Evolutionary conservation across 371 early-diverging fungal genomes (phyloP).

Genomic region (Mortierella sp.): DNA sequence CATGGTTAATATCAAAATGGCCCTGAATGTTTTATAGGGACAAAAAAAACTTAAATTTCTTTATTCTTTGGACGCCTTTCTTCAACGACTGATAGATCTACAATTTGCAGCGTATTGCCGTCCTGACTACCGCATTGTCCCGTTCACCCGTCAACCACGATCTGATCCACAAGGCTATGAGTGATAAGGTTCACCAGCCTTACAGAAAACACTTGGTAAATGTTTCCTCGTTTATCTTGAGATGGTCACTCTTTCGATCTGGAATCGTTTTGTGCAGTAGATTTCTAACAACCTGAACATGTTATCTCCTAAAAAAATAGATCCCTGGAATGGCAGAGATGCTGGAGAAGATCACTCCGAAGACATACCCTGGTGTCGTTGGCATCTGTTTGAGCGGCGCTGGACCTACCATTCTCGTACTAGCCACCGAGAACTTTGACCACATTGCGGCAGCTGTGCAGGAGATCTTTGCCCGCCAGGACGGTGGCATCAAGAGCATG

Average conservation of each 20-base stretch:
- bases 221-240: background rate
- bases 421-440: conserved; percentile 83
- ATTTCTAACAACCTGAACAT: background rate
- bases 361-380: conserved; percentile 83
- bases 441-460: conserved; percentile 75
- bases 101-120: conserved; percentile 93
- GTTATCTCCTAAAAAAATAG: conserved; percentile 31
- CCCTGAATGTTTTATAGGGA: background rate
- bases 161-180: conserved; percentile 91
- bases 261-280: background rate
- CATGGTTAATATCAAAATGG: background rate
- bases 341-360: conserved; percentile 77
- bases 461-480: conserved; percentile 70
- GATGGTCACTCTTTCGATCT: background rate
- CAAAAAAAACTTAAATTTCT: conserved; percentile 8
- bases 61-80: background rate
- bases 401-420: conserved; percentile 94
- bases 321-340: conserved; percentile 93
- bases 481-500: conserved; percentile 72
- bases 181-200: conserved; percentile 94
- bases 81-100: conserved; percentile 69
- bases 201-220: conserved; percentile 88
- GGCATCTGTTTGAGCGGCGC: conserved; percentile 96
- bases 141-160: conserved; percentile 74
- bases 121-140: conserved; percentile 86